Conservation (phyloP, 345 rosid genomes). For the Rhodamnia rubescens region DNA sequence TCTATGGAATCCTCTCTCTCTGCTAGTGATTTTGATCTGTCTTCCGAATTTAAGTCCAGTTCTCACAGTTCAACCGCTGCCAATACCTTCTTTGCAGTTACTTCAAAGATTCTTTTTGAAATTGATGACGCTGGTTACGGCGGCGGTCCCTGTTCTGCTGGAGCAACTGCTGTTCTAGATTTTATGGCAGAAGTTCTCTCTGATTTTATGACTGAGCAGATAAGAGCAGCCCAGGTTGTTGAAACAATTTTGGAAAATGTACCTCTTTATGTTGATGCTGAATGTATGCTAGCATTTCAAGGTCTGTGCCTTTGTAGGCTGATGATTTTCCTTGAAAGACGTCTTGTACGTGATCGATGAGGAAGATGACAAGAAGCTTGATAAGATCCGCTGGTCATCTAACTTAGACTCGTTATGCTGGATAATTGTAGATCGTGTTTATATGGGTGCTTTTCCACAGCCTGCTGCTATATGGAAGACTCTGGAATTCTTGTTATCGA, state of each 20-base stretch:
- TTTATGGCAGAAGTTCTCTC: constrained; percentile 96
- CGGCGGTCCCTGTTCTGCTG: constrained; percentile 99
- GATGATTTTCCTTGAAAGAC: constrained; percentile 96
- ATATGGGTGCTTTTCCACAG: constrained; percentile 95
- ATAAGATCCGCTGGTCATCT: constrained; percentile 83
- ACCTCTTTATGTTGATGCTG: constrained; percentile 85
- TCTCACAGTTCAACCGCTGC: constrained; percentile 46
- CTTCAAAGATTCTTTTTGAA: constrained; percentile 67
- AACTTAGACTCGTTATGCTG: constrained; percentile 92
- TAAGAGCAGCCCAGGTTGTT: constrained; percentile 66
- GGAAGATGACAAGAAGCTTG: constrained; percentile 89
- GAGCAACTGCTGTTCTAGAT: constrained; percentile 91
- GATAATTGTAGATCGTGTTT: constrained; percentile 94
- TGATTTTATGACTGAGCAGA: constrained; percentile 82
- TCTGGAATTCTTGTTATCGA: constrained; percentile 86
- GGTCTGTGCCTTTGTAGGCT: constrained; percentile 88
- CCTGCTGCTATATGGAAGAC: constrained; percentile 69
- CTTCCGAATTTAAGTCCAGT: constrained; percentile 53
- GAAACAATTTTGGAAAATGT: constrained; percentile 85
- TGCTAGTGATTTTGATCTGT: constrained; percentile 54
- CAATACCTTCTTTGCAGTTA: constrained; percentile 45
- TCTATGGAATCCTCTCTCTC: constrained; percentile 62
- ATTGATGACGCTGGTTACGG: constrained; percentile 93
- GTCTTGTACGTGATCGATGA: constrained; percentile 97
- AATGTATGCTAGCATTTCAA: constrained; percentile 81